Evolutionary conservation across 2,329 filamentous ascomycete genomes (phyloP), one percentile per base, ranked within the genome.

Genomic region (Cladosporium oxysporum): DNA sequence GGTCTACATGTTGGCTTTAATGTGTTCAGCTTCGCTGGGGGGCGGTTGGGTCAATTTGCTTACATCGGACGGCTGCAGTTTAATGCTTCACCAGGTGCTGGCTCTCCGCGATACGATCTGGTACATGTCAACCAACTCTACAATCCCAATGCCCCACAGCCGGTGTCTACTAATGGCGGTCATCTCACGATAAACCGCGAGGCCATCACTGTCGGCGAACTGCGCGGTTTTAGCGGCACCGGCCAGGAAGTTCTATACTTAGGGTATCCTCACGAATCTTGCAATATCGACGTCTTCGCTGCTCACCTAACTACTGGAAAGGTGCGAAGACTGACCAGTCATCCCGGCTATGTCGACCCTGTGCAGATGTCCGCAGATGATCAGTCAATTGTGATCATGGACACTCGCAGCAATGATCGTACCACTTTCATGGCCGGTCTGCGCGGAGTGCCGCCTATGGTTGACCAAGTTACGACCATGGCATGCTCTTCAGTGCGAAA

Each of bases 201-300:
- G 2, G 41, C 41, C 7, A 44, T 44, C 41, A 8, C 41, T 21
- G 18, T 44, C 21, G 41, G 41, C 6, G 81, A 84, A 71, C 72
- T 83, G 1, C 79, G 81, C 12, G 80, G 81, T 8, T 83, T 83
- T 68, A 80, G 67, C 11, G 81, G 81, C 7, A 74, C 71, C 3
- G 80, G 81, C 0, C 71, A 75, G 8, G 80, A 83, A 66, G 72
- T 82, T 18, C 76, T 74, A 0, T 83, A 82, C 69, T 71, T 83
- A 8, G 81, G 81, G 1, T 73, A 72, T 58, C 71, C 79, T 0
- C 61, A 60, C 8, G 81, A 84, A 69, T 79, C 81, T 1, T 78
- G 71, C 67, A 84, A 83, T 59, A 79, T 82, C 65, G 81, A 83
- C 66, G 68, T 82, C 7, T 83, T 78, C 63, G 80, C 80, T 2